Percentiles rank a stretch among this genome's conserved stretches.
Evolutionary conservation across 1,284 basidiomycete species (phyloP).

Genomic region (Ustilago loliicola): DNA sequence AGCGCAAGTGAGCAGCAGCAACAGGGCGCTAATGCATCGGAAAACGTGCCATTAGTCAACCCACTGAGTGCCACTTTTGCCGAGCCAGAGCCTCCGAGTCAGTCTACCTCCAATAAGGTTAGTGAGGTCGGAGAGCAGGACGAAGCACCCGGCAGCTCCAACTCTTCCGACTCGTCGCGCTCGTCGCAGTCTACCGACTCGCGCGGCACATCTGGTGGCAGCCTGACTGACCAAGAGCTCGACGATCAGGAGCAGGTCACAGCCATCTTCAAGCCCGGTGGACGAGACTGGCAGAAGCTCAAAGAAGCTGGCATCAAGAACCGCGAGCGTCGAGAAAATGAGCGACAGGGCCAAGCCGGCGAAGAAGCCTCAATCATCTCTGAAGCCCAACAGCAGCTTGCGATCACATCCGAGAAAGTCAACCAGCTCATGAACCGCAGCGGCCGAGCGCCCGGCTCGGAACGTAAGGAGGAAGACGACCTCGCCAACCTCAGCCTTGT

Average conservation of each 20-base stretch:
- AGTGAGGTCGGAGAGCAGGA: conserved; percentile 25
- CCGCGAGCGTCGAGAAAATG: conserved; percentile 54
- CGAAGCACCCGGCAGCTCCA: conserved; percentile 35
- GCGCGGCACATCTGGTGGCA: conserved; percentile 29
- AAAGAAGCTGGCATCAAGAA: conserved; percentile 55
- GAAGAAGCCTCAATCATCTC: conserved; percentile 46
- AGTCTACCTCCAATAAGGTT: conserved; percentile 7
- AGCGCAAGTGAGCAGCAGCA: conserved; percentile 12
- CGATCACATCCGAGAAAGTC: conserved; percentile 56
- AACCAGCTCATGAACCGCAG: conserved; percentile 58
- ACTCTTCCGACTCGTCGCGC: conserved; percentile 45
- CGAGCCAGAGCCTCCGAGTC: conserved; percentile 29
- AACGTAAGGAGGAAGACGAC: conserved; percentile 56
- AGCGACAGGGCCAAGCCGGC: conserved; percentile 22
- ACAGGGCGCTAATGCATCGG: conserved; percentile 7
- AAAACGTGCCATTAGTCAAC: conserved; percentile 20
- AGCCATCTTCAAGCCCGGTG: conserved; percentile 59
- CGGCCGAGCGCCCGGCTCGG: conserved; percentile 29
- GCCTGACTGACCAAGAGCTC: conserved; percentile 42
- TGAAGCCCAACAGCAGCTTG: conserved; percentile 50
- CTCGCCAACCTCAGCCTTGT: conserved; percentile 57
- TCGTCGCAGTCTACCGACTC: conserved; percentile 44
- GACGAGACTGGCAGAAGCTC: conserved; percentile 61
- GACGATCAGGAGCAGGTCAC: conserved; percentile 62
- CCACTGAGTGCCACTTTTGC: conserved; percentile 45